A percentile compares a stretch with the other conserved stretches of the same genome.
Evolutionary conservation across 116 monocot species (phyloP).

Genomic region (Thalassia testudinum): DNA sequence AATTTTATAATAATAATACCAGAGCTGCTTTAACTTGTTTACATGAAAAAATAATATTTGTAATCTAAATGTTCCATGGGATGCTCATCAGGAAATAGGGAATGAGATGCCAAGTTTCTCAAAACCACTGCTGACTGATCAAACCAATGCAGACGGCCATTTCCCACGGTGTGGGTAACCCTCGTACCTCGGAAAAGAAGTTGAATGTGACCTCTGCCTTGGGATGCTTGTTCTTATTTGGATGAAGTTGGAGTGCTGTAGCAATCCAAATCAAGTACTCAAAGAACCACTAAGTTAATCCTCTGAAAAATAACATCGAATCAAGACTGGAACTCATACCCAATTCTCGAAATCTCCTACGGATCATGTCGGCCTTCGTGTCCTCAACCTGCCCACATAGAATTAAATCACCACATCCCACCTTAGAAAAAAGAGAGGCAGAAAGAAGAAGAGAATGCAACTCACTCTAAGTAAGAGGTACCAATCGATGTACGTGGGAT

Average conservation of each 20-base stretch:
- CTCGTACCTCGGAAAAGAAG: constrained; percentile 54
- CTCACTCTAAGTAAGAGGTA: constrained; percentile 58
- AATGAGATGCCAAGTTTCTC: neutral
- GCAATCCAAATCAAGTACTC: neutral
- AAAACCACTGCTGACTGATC: neutral
- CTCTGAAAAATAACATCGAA: neutral
- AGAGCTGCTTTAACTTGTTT: no score
- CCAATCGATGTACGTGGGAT: constrained; percentile 63
- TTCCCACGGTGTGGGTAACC: no score
- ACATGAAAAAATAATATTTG: no score
- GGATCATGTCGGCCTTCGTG: constrained; percentile 27
- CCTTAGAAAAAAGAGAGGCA: neutral
- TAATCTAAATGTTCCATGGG: no score
- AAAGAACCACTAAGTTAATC: neutral
- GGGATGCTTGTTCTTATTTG: constrained; percentile 76
- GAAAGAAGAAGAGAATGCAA: neutral
- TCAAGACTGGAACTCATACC: constrained; percentile 16
- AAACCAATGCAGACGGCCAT: no score
- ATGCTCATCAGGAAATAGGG: neutral
- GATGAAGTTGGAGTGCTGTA: constrained; percentile 70
- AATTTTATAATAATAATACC: no score
- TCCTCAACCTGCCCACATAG: constrained; percentile 15
- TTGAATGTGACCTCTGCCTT: constrained; percentile 83
- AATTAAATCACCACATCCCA: no score
- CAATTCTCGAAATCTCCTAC: constrained; percentile 47